Conservation (phyloP, 2,329 filamentous ascomycete species). For the Allantophomopsis cytisporea region DNA sequence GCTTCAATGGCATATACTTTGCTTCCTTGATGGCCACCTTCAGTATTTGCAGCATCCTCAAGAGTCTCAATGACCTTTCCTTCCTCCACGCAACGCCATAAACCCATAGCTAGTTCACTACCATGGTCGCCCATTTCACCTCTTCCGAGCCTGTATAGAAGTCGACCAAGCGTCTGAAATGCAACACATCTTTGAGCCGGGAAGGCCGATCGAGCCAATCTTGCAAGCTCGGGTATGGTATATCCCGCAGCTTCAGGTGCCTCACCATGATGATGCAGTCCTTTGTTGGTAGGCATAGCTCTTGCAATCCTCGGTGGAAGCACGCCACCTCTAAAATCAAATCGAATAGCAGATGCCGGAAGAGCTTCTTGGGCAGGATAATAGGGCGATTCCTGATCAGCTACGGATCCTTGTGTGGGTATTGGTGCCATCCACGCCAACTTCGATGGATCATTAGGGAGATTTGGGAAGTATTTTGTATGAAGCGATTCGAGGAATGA, state of each 20-base stretch:
- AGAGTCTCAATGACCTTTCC: constrained; percentile 66
- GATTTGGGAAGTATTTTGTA: constrained; percentile 82
- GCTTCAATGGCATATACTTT: constrained; percentile 79
- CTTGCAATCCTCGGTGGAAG: constrained; percentile 66
- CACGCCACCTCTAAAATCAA: constrained; percentile 73
- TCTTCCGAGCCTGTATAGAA: constrained; percentile 70
- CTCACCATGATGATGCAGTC: constrained; percentile 85
- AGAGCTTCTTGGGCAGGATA: constrained; percentile 62
- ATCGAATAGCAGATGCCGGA: constrained; percentile 67
- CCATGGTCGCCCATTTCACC: constrained; percentile 58
- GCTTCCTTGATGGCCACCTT: constrained; percentile 62
- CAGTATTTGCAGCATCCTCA: constrained; percentile 56
- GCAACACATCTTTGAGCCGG: constrained; percentile 82
- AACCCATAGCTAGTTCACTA: constrained; percentile 54
- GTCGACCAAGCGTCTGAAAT: constrained; percentile 77
- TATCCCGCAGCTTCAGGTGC: constrained; percentile 92
- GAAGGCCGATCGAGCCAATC: constrained; percentile 67
- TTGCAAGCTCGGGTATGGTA: constrained; percentile 75
- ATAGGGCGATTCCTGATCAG: constrained; percentile 64
- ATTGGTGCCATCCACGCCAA: constrained; percentile 82
- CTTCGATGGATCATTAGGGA: constrained; percentile 72
- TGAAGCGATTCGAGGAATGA: constrained; percentile 78
- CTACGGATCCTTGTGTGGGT: constrained; percentile 47
- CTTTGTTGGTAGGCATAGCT: constrained; percentile 60
- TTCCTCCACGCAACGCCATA: constrained; percentile 73